Base-by-base conservation (phyloP, 305 asterid genomes). In the Fraxinus latifolia region DNA sequence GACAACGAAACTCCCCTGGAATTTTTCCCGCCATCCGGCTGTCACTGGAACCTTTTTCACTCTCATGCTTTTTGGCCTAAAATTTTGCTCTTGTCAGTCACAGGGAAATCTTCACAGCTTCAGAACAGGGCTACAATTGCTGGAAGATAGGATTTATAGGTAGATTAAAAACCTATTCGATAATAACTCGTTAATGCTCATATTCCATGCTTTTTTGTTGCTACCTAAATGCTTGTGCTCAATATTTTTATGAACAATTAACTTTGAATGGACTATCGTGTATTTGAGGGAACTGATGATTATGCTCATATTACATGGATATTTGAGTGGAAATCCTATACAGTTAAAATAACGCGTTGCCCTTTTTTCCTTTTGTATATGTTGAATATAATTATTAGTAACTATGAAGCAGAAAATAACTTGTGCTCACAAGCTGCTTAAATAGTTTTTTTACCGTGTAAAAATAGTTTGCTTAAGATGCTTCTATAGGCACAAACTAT, bases 121-220 rank as follows among this genome's bases (percentile, higher is more conserved):
- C 88, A 90, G 82, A 90, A 83, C 93, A 75, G 99, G 99, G 80
- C 99, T 95, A 90, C 99, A 92, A 89, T 93, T 97, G 84, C 94
- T 95, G 79, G 99, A 97, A 84, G 99, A 97, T 88, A 95, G 98
- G 84, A 90, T 97, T 90, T 97, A 92, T 82, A 89, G 99, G 99
- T 95, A 74, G 7, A 65, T 44, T 75, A 23, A 74, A 33, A 74
- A 60, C 47, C 68, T 19, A 74, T 23, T 29, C 29, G 74, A 79
- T 62, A 34, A 68, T 58, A 65, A 39, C 83, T 68, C 36, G 34
- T 65, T 32, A 31, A 71, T 71, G 42, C 25, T 36, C 76, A 70
- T 14, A 70, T 70, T n/a, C 12, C 44, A 71, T 32, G 76, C 44
- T 32, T 71, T 70, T 23, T 14, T 68, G 17, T 68, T 25, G 19